Base-by-base conservation (phyloP, 441 rosid genomes). In the Macaranga tanarius region DNA sequence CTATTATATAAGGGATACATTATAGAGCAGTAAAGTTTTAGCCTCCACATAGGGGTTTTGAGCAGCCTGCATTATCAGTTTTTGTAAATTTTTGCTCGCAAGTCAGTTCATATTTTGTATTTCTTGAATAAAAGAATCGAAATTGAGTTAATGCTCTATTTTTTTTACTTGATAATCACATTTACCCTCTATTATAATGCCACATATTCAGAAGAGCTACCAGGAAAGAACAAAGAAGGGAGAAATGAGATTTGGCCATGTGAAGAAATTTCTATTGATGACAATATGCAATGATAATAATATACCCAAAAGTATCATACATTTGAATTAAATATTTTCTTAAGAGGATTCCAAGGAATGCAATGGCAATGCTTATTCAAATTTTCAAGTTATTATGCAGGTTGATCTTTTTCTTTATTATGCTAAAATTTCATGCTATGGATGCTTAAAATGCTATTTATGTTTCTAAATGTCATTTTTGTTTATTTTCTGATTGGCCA, bases 271-370 rank as follows among this genome's bases (percentile, higher is more conserved):
- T 86, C 67, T 72, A 73, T 81, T 40, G 97, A 89, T 75, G 95
- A 85, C 67, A 92, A 83, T 72, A 90, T 93, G 62, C n/a, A n/a
- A n/a, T n/a, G n/a, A n/a, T n/a, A n/a, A n/a, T n/a, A n/a, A n/a
- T n/a, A n/a, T n/a, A n/a, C 98, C 98, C 28, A 88, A 88, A n/a
- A 89, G 95, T 74, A 93, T 91, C 69, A 89, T 91, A 90, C 89
- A 88, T 80, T 83, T 93, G 75, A 84, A 87, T 79, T 79, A 91
- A 85, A 79, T 90, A 62, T 84, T 90, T 79, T 86, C 86, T 80
- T 87, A 77, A 47, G 94, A 88, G 72, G 97, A 87, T 70, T 75
- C 86, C 47, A 86, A 76, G 75, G 89, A 84, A 67, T 81, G 81
- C 73, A 80, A 81, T 56, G 77, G 59, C 75, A 82, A 77, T 56